Conservation (phyloP, 495 filamentous ascomycete species). For the Aeminium ludgeri region DNA sequence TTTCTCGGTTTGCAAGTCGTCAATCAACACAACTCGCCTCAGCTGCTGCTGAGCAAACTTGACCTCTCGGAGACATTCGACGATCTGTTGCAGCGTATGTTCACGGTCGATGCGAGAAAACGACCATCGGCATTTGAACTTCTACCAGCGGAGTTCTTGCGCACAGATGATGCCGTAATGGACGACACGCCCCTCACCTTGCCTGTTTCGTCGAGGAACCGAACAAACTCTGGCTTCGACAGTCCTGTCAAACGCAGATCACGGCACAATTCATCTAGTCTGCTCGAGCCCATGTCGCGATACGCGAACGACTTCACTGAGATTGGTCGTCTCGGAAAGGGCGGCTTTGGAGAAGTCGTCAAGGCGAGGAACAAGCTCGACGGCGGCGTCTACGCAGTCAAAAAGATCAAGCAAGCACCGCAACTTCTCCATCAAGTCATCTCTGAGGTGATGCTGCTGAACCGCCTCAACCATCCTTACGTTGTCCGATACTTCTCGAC, state of each 20-base stretch:
- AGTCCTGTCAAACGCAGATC: conserved; percentile 8
- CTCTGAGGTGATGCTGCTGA: conserved; percentile 80
- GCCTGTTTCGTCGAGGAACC: conserved; percentile 13
- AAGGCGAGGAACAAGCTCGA: conserved; percentile 89
- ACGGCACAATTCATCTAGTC: conserved; percentile 11
- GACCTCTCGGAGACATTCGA: conserved; percentile 57
- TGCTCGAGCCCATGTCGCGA: conserved; percentile 35
- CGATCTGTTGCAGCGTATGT: conserved; percentile 66
- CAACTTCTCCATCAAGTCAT: conserved; percentile 63
- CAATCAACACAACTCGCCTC: conserved; percentile 62
- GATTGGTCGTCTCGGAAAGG: conserved; percentile 72
- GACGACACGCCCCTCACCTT: neutral
- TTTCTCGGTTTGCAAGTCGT: conserved; percentile 67
- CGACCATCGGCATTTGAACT: conserved; percentile 80
- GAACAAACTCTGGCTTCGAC: conserved; percentile 4
- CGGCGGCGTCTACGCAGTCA: conserved; percentile 83
- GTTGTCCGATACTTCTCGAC: conserved; percentile 93
- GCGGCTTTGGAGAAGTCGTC: conserved; percentile 94
- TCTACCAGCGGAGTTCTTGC: conserved; percentile 73
- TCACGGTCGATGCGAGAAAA: conserved; percentile 66
- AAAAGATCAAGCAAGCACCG: conserved; percentile 74
- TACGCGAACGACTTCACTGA: conserved; percentile 84
- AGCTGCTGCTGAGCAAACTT: conserved; percentile 41
- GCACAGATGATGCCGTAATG: conserved; percentile 38
- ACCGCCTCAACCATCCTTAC: conserved; percentile 82